Evolutionary conservation across 192 early-diverging fungal genomes (phyloP), one percentile per base, ranked within the genome.

Genomic region (Rhizophagus prolifer): DNA sequence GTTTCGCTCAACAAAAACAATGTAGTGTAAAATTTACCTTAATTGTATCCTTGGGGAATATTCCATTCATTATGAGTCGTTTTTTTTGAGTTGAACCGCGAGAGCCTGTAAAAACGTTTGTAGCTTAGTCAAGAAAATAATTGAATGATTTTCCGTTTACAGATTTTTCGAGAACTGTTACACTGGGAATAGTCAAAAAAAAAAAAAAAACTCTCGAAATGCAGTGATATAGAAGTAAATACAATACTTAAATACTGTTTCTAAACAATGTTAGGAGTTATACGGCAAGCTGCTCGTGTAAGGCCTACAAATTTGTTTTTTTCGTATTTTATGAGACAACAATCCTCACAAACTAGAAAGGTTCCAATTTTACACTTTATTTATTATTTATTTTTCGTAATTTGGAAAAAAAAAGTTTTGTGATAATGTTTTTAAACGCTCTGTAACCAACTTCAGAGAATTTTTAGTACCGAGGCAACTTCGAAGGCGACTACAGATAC

Each of bases 41-140:
- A 25, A 91, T 82, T 10, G 83, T 86, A 44, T 90, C 88, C 73
- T 88, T 90, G 60, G 88, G 81, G 60, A 90, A 88, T 25, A 86
- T 78, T 58, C 83, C 60, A 28, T 65, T 25, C 75, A 76, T 76
- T 64, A 0, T 47, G 50, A 50, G 12, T 54, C 14, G 19, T n/a
- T 21, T 54, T 54, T 54, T 54, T 21, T 21, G 19, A 54, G 19
- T 19, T 21, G 50, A 21, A 21, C 19, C 50, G 41, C 19, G 50
- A 21, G 16, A 54, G 47, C 4, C 16, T 21, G 16, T 19, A 7
- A 54, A 54, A 54, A 21, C 19, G 50, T 54, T 19, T 16, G 19
- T 5, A 50, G 13, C 16, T 54, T 1, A 1, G 19, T 54, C 16
- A 13, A 54, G 4, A 54, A 54, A 19, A 1, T 54, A 6, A 44